Base-by-base conservation (phyloP, 495 filamentous ascomycete genomes). In the Penicillium coffeae region DNA sequence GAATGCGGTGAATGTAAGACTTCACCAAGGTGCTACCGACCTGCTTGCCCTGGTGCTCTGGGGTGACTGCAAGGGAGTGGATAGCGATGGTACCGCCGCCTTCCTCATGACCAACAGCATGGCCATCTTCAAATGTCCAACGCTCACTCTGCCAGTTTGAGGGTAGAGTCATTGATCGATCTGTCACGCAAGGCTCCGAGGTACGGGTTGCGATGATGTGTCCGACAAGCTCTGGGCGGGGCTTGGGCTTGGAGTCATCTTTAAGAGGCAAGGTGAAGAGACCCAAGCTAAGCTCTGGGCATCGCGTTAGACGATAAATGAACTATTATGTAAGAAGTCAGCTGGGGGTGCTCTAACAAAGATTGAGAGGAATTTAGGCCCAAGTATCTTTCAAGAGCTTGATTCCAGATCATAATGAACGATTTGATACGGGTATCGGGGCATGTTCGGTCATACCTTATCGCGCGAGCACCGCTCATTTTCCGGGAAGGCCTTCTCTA, bases 31-130 rank as follows among this genome's bases (percentile, higher is more conserved):
- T 83, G 56, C 78, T 82, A n/a, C 86, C 92, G 6, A 96, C 67
- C 8, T 86, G 84, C 45, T 81, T 79, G 30, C 81, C 71, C 49
- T 95, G 91, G 35, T 89, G 82, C 49, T 82, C 75, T 0, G 87
- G 88, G 27, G 85, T 71, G 18, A 96, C 85, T 13, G 86, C 87
- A 1, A 96, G 71, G 0, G 88, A 92, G 61, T 96, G 91, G 30
- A 96, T 62, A 15, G 80, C 86, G 44, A 97, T 71, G 2, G 89
- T 93, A 30, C 80, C 56, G 25, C 90, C 90, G 2, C 63, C 60
- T 47, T 90, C 86, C 42, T 86, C 78, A 61, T 95, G 88, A 33
- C 82, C 82, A 21, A 76, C 54, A 3, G 56, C 58, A 42, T 72
- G 52, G 32, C 52, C 62, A 16, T 72, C 53, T 37, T 70, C 60